These are phyloP conservation scores for Brassica balearica DNA, from an alignment of 441 rosid genomes.

Conservation along the genomic window DNA sequence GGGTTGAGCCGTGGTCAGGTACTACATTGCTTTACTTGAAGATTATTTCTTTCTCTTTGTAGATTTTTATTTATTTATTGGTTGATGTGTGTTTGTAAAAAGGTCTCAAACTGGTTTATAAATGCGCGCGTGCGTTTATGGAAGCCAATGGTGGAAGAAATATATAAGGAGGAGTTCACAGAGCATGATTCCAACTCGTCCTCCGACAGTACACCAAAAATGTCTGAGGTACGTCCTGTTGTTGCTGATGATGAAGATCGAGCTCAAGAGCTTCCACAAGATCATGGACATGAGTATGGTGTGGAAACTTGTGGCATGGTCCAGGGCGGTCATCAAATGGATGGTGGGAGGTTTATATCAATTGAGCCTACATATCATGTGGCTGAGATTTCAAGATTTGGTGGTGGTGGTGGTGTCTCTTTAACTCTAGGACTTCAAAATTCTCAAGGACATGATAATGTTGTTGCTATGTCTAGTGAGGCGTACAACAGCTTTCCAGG, in stretches of 20 bases:
- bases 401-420: constrained; percentile 70
- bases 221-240: constrained; percentile 41
- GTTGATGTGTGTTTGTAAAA: constrained; percentile 10
- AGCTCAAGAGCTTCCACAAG: constrained; percentile 46
- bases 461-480: constrained; percentile 56
- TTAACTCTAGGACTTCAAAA: constrained; percentile 91
- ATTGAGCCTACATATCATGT: constrained; percentile 39
- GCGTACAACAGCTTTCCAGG: constrained; percentile 36
- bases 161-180: constrained; percentile 87
- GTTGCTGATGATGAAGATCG: constrained; percentile 24
- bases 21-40: not conserved
- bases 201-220: constrained; percentile 58
- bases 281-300: constrained; percentile 47
- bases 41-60: not conserved
- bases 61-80: not conserved
- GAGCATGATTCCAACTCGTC: constrained; percentile 69
- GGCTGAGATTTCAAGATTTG: constrained; percentile 68
- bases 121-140: constrained; percentile 91
- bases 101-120: constrained; percentile 95
- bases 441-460: constrained; percentile 60
- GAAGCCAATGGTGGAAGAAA: constrained; percentile 97
- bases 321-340: constrained; percentile 55
- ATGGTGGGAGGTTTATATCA: constrained; percentile 47
- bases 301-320: constrained; percentile 52
- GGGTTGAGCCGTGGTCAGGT: constrained; percentile 95